A percentile compares a stretch with the other conserved stretches of the same genome.
Conservation (phyloP, 2,329 filamentous ascomycete species). For the Fusarium keratoplasticum region DNA sequence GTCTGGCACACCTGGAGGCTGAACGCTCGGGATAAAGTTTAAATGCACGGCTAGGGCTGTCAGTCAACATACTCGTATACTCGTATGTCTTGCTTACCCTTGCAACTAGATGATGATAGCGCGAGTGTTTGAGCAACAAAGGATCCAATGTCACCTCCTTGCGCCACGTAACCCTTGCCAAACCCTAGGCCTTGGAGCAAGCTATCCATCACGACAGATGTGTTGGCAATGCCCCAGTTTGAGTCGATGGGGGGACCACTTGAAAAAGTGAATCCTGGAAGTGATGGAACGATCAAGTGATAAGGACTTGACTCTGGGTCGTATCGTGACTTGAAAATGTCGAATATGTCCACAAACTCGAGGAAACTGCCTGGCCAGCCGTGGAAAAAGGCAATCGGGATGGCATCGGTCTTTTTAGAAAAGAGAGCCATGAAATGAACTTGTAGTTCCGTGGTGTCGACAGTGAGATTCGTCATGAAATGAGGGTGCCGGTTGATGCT, state of each 20-base stretch:
- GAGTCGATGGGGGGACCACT: background rate
- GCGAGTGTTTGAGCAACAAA: background rate
- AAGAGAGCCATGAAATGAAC: background rate
- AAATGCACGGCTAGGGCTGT: background rate
- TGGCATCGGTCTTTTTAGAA: background rate
- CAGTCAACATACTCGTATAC: background rate
- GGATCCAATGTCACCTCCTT: background rate
- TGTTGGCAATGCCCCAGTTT: background rate
- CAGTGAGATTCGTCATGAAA: background rate
- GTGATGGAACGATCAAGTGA: background rate
- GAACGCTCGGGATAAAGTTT: background rate
- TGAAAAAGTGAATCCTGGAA: background rate
- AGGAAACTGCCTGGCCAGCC: conserved; percentile 1
- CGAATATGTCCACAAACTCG: background rate
- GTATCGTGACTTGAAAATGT: background rate
- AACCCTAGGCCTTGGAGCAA: background rate
- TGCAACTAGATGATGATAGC: background rate
- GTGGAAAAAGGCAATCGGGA: background rate
- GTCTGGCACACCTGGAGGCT: background rate
- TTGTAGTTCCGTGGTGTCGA: background rate
- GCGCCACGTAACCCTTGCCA: background rate
- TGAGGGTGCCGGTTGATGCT: background rate
- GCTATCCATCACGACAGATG: background rate
- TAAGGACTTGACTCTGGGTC: background rate
- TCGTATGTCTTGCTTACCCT: background rate